phyloP scores from a whole-genome alignment of 805 yeast genomes.

The Metschnikowia kunwiensis region DNA sequence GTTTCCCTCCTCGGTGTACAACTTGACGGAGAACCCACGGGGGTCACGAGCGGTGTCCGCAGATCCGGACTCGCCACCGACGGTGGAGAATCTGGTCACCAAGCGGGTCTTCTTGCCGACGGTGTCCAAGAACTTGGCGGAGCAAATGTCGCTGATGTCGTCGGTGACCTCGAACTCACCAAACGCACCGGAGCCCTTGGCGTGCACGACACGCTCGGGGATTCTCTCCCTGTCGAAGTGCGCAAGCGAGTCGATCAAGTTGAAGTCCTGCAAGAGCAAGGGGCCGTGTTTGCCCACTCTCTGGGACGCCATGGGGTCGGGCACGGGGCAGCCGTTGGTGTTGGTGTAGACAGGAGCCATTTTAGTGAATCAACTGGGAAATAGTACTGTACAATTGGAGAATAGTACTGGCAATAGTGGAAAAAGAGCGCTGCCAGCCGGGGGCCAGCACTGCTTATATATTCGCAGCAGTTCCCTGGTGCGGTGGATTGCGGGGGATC shows the following conservation, averaged over 20 bases:
- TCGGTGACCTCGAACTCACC: conserved; percentile 87
- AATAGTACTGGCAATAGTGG: no score
- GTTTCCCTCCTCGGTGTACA: conserved; percentile 82
- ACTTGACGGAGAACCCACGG: conserved; percentile 77
- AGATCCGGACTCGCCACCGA: conserved; percentile 81
- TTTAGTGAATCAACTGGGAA: background rate
- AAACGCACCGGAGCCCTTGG: conserved; percentile 90
- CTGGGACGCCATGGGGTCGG: conserved; percentile 74
- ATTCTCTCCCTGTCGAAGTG: conserved; percentile 89
- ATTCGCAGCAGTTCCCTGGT: background rate
- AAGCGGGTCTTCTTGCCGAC: conserved; percentile 34
- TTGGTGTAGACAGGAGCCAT: conserved; percentile 66
- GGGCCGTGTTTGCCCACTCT: conserved; percentile 78
- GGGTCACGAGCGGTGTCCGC: conserved; percentile 87
- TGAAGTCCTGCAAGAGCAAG: conserved; percentile 74
- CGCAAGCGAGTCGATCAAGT: conserved; percentile 74
- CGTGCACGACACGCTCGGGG: conserved; percentile 92
- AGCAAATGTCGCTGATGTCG: conserved; percentile 28
- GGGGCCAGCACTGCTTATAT: background rate
- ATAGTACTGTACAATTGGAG: background rate
- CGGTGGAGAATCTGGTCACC: conserved; percentile 78
- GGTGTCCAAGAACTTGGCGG: conserved; percentile 27
- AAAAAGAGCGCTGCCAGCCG: background rate
- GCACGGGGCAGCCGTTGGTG: conserved; percentile 73
- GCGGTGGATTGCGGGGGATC: conserved; percentile 11